Evolutionary conservation across 805 yeast genomes (phyloP), one percentile per base, ranked within the genome.

Genomic region (Saccharomycopsis oosterbeekiorum): DNA sequence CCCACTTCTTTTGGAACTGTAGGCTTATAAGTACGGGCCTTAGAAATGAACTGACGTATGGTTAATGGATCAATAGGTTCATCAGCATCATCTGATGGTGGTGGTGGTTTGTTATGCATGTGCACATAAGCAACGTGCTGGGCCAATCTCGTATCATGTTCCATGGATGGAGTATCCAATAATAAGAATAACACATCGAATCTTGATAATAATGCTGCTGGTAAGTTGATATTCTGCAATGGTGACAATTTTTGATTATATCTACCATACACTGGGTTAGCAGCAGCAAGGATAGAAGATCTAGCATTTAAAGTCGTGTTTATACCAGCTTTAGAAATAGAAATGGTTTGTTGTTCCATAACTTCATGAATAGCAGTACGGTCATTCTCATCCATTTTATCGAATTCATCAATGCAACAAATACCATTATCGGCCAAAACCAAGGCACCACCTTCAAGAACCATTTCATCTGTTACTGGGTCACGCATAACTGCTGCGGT

Each of bases 401-500:
- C 99, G 70, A 94, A 94, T 78, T 94, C 99, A 81, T 94, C 99
- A 71, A 94, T 94, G 73, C 99, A 94, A 76, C 98, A 94, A 65
- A 94, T 87, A 72, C 99, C 99, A 70, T 93, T 91, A 75, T 94
- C 99, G 0, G 99, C 97, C 61, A 94, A 76, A 6, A 94, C 98
- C 61, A 94, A 78, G 1, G 99, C 98, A 74, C 99, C 99, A 62
- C 98, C 99, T 80, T 94, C 99, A 58, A 94, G 79, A 15, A 94
- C 89, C 96, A 93, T 89, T 74, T 94, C 99, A 73, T 94, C 99
- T 0, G 99, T 94, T n/a, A 92, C 93, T 1, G 98, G 97, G 73
- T 94, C 99, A 69, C 94, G 83, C 96, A 94, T 91, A 41, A 94
- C 99, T 0, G 99, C 99, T 1, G 99, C 99, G 3, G 99, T 94